Evolutionary conservation across 2,329 filamentous ascomycete species (phyloP).

Genomic region (Ploettnerulaceae sp.): DNA sequence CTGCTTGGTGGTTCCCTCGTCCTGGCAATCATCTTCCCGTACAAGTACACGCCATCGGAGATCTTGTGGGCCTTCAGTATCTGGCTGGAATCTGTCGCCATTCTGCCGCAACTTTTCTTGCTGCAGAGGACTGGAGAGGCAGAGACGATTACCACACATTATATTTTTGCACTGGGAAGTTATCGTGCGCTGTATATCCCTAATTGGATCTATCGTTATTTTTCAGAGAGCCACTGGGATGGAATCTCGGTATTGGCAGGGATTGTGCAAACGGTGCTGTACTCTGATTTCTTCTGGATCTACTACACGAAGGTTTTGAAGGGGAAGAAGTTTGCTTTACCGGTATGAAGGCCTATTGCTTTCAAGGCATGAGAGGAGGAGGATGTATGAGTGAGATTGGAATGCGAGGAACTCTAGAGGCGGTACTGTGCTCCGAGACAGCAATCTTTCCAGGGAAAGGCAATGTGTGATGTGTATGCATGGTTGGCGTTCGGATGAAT

Average conservation of each 20-base stretch:
- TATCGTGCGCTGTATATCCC: slow-evolving; percentile 96
- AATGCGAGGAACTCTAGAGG: neutral
- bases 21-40: slow-evolving; percentile 77
- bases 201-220: slow-evolving; percentile 95
- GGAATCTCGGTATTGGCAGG: slow-evolving; percentile 86
- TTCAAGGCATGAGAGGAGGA: neutral
- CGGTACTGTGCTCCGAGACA: slow-evolving; percentile 5
- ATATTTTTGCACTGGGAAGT: slow-evolving; percentile 85
- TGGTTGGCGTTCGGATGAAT: slow-evolving; percentile 28
- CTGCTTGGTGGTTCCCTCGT: slow-evolving; percentile 75
- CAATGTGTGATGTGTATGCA: slow-evolving; percentile 17
- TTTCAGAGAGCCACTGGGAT: slow-evolving; percentile 74
- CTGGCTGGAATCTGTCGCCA: slow-evolving; percentile 95
- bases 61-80: slow-evolving; percentile 97
- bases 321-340: slow-evolving; percentile 82
- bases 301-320: slow-evolving; percentile 96
- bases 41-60: slow-evolving; percentile 76
- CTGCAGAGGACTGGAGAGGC: slow-evolving; percentile 95
- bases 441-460: slow-evolving; percentile 3
- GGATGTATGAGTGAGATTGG: neutral
- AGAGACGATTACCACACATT: slow-evolving; percentile 98
- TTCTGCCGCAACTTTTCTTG: slow-evolving; percentile 97
- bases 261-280: slow-evolving; percentile 87
- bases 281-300: slow-evolving; percentile 99
- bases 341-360: slow-evolving; percentile 52